A percentile compares a stretch with the other conserved stretches of the same genome.
Conservation (phyloP, 73 alveolate genomes). For the Symbiodinium natans region DNA sequence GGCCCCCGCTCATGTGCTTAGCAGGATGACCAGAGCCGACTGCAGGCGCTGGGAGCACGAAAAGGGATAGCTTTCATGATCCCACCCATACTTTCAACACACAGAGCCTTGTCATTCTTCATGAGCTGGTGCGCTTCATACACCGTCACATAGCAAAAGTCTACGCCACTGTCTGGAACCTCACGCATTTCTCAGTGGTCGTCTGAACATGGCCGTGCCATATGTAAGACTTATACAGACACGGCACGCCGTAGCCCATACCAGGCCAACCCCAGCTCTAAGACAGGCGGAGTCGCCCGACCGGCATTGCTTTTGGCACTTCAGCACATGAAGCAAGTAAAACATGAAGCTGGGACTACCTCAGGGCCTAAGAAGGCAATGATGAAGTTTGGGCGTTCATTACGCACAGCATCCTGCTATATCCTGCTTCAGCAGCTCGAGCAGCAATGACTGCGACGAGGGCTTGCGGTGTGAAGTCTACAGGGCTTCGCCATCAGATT, state of each 20-base stretch:
- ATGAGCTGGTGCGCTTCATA: slow-evolving; percentile 88
- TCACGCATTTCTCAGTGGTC: too few relatives aligned
- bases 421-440: too few relatives aligned
- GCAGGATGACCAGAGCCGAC: background rate
- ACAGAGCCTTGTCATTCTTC: slow-evolving; percentile 71
- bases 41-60: background rate
- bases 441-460: too few relatives aligned
- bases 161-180: slow-evolving; percentile 91
- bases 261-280: background rate
- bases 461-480: too few relatives aligned
- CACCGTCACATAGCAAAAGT: slow-evolving; percentile 45
- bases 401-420: too few relatives aligned
- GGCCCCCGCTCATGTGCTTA: background rate
- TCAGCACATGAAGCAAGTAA: too few relatives aligned
- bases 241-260: slow-evolving; percentile 85
- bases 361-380: too few relatives aligned
- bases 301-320: too few relatives aligned
- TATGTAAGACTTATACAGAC: background rate
- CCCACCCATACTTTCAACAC: background rate
- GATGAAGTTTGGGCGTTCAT: too few relatives aligned
- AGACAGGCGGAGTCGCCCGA: too few relatives aligned
- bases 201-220: background rate
- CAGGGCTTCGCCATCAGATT: too few relatives aligned
- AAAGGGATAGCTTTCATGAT: background rate
- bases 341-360: too few relatives aligned